phyloP scores from a whole-genome alignment of 805 yeast genomes.

The Citeromyces matritensis region DNA sequence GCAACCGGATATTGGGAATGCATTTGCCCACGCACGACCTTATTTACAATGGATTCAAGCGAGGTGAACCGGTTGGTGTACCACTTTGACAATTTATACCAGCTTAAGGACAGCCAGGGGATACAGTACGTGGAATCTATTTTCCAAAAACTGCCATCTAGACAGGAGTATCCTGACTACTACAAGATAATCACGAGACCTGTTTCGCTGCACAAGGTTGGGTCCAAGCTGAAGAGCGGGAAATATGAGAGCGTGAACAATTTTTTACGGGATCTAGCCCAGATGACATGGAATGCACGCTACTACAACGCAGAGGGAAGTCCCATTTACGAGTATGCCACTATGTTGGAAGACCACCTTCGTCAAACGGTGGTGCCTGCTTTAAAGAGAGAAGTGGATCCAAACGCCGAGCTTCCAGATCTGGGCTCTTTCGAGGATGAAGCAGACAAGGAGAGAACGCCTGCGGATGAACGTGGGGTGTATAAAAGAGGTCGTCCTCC shows the following conservation, averaged over 20 bases:
- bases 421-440: slow-evolving; percentile 58
- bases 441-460: slow-evolving; percentile 4
- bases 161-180: slow-evolving; percentile 45
- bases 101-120: slow-evolving; percentile 9
- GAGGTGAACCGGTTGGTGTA: slow-evolving; percentile 3
- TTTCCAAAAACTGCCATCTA: slow-evolving; percentile 62
- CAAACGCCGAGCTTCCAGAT: slow-evolving; percentile 36
- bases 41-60: too few species aligned
- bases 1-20: too few species aligned
- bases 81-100: slow-evolving; percentile 5
- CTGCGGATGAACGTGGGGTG: slow-evolving; percentile 1
- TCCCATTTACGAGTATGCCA: slow-evolving; percentile 54
- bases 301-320: slow-evolving; percentile 65
- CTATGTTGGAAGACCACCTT: slow-evolving; percentile 36
- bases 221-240: slow-evolving; percentile 35
- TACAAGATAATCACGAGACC: slow-evolving; percentile 68
- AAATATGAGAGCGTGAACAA: slow-evolving; percentile 48
- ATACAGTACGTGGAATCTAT: slow-evolving; percentile 4
- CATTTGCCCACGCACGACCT: too few species aligned
- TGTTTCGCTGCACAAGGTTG: slow-evolving; percentile 65
- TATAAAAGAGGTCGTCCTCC: slow-evolving; percentile 84
- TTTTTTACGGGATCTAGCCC: slow-evolving; percentile 66
- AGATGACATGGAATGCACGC: slow-evolving; percentile 83
- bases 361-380: slow-evolving; percentile 30
- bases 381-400: slow-evolving; percentile 20